Conservation (phyloP, 1,284 basidiomycete genomes). For the Leccinum griseonigrum region DNA sequence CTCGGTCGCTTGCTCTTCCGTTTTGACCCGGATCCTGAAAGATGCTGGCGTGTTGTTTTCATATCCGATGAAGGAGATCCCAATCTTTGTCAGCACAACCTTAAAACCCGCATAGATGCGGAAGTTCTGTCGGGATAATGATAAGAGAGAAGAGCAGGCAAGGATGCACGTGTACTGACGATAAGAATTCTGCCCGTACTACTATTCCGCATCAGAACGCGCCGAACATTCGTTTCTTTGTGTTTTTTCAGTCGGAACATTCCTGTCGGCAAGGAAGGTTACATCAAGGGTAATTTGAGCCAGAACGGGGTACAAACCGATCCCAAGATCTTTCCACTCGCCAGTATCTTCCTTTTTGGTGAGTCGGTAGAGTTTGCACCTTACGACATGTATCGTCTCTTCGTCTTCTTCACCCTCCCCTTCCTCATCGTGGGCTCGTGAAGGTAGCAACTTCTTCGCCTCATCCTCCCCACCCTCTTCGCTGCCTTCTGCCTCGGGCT, state of each 20-base stretch:
- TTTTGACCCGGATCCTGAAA: constrained; percentile 64
- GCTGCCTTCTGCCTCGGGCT: constrained; percentile 31
- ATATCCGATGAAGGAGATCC: constrained; percentile 67
- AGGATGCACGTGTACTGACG: constrained; percentile 41
- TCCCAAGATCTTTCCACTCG: constrained; percentile 60
- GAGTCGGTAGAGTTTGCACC: constrained; percentile 64
- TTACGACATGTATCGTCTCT: constrained; percentile 60
- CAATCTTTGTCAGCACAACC: constrained; percentile 48
- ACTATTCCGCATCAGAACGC: constrained; percentile 67
- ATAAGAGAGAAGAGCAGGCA: constrained; percentile 4
- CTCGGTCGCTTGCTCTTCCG: constrained; percentile 55
- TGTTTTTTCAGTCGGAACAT: constrained; percentile 69
- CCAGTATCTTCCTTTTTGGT: constrained; percentile 50
- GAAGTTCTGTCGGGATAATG: constrained; percentile 56
- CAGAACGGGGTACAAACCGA: constrained; percentile 42
- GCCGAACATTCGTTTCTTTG: constrained; percentile 52
- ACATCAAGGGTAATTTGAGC: neutral
- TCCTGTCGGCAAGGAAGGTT: constrained; percentile 39
- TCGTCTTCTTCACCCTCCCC: constrained; percentile 85
- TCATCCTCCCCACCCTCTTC: constrained; percentile 37
- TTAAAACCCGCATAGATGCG: constrained; percentile 54
- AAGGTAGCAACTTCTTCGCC: constrained; percentile 34
- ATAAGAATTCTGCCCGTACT: constrained; percentile 69
- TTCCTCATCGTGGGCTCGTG: constrained; percentile 56
- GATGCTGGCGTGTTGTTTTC: constrained; percentile 56